phyloP scores from a whole-genome alignment of 805 yeast species.

The Ogataea philodendri region DNA sequence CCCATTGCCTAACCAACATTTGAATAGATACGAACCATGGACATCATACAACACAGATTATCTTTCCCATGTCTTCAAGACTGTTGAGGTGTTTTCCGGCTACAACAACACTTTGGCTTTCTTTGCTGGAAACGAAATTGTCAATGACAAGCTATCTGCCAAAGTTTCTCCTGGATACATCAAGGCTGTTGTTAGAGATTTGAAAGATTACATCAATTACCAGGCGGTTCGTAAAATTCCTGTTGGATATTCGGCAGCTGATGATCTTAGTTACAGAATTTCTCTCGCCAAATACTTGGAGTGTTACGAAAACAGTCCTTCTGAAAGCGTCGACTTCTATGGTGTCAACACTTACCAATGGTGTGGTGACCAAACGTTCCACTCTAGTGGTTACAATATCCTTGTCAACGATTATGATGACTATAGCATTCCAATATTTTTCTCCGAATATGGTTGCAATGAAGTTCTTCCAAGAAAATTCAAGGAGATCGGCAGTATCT shows the following conservation, averaged over 20 bases:
- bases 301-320: conserved; percentile 55
- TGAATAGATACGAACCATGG: conserved; percentile 95
- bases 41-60: conserved; percentile 70
- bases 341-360: conserved; percentile 83
- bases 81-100: conserved; percentile 75
- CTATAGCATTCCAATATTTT: conserved; percentile 74
- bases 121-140: conserved; percentile 89
- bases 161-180: conserved; percentile 68
- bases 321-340: conserved; percentile 70
- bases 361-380: conserved; percentile 84
- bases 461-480: conserved; percentile 74
- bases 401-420: conserved; percentile 68
- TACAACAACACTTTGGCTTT: conserved; percentile 89
- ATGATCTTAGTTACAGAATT: conserved; percentile 73
- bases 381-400: conserved; percentile 69
- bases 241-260: conserved; percentile 96
- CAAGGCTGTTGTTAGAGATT: conserved; percentile 76
- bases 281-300: conserved; percentile 78
- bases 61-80: conserved; percentile 70
- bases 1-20: conserved; percentile 71
- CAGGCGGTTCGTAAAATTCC: conserved; percentile 71
- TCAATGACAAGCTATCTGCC: conserved; percentile 77
- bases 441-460: conserved; percentile 93
- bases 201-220: conserved; percentile 63
- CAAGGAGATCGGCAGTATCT: conserved; percentile 70